Percentiles rank a stretch among this genome's conserved stretches.
phyloP scores from a whole-genome alignment of 306 rosid species.

The Dalbergia cultrata region DNA sequence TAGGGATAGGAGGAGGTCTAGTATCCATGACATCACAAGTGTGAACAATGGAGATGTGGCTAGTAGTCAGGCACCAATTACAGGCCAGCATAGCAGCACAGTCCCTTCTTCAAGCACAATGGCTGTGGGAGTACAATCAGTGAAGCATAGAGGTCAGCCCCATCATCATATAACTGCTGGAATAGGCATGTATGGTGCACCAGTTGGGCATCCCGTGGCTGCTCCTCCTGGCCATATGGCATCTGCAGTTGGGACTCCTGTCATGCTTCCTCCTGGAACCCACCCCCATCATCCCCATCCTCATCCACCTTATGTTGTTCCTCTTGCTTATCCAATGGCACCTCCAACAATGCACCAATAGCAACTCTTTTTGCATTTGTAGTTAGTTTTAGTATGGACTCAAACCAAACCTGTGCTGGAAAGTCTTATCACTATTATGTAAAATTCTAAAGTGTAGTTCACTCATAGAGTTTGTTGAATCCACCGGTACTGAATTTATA shows the following conservation, averaged over 20 bases:
- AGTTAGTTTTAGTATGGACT: conserved; percentile 45
- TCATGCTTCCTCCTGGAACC: conserved; percentile 88
- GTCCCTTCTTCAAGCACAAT: conserved; percentile 57
- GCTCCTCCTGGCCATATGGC: conserved; percentile 87
- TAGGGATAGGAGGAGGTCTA: conserved; percentile 95
- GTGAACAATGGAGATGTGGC: conserved; percentile 80
- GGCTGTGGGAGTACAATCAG: conserved; percentile 66
- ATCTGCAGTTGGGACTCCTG: conserved; percentile 96
- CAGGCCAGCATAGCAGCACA: conserved; percentile 78
- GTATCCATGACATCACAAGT: conserved; percentile 95
- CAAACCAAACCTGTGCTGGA: conserved; percentile 38
- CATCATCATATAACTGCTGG: conserved; percentile 56
- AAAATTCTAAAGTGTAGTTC: conserved; percentile 39
- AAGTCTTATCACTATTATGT: conserved; percentile 34
- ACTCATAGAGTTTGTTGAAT: conserved; percentile 38
- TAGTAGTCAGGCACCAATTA: conserved; percentile 74
- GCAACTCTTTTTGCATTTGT: conserved; percentile 29
- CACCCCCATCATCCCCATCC: conserved; percentile 49
- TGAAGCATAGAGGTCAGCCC: conserved; percentile 76
- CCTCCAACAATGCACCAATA: conserved; percentile 95
- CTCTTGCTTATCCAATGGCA: conserved; percentile 97
- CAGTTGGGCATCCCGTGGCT: conserved; percentile 85
- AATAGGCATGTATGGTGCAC: conserved; percentile 89
- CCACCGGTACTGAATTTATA: conserved; percentile 21
- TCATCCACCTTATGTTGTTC: conserved; percentile 70